Conservation (phyloP, 495 filamentous ascomycete genomes). For the Bacidia rubella region DNA sequence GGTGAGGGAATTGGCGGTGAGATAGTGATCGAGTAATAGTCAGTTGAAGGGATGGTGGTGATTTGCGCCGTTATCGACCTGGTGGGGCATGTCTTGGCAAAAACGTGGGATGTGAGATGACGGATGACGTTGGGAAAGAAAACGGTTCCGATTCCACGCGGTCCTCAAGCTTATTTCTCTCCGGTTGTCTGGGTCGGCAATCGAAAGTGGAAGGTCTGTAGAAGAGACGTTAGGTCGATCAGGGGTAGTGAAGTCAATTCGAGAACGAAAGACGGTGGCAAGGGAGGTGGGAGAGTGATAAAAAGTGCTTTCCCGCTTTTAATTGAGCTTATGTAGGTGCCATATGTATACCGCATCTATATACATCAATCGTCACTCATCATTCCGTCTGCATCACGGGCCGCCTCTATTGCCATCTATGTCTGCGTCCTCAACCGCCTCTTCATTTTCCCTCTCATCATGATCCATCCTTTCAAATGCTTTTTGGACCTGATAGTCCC, state of each 20-base stretch:
- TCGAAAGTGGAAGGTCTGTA: not conserved
- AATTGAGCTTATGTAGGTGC: too few relatives aligned
- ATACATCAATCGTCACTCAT: too few relatives aligned
- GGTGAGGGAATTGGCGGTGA: not conserved
- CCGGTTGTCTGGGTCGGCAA: not conserved
- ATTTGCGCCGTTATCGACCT: not conserved
- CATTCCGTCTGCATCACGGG: too few relatives aligned
- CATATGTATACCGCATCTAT: too few relatives aligned
- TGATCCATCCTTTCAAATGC: slow-evolving; percentile 67
- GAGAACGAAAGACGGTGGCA: too few relatives aligned
- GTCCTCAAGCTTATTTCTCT: not conserved
- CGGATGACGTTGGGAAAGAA: not conserved
- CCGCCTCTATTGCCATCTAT: too few relatives aligned
- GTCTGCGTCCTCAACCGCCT: too few relatives aligned
- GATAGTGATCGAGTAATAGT: not conserved
- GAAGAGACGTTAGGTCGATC: too few relatives aligned
- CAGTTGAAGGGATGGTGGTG: not conserved
- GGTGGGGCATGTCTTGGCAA: not conserved
- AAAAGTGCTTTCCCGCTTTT: too few relatives aligned
- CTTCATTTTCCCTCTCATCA: slow-evolving; percentile 34
- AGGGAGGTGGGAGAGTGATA: too few relatives aligned
- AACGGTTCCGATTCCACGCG: too few relatives aligned
- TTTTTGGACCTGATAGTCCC: slow-evolving; percentile 62
- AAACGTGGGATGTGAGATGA: not conserved
- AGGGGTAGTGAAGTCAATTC: too few relatives aligned